Evolutionary conservation across 2,329 filamentous ascomycete species (phyloP), one percentile per base, ranked within the genome.

Genomic region (Dactylellina leptospora): DNA sequence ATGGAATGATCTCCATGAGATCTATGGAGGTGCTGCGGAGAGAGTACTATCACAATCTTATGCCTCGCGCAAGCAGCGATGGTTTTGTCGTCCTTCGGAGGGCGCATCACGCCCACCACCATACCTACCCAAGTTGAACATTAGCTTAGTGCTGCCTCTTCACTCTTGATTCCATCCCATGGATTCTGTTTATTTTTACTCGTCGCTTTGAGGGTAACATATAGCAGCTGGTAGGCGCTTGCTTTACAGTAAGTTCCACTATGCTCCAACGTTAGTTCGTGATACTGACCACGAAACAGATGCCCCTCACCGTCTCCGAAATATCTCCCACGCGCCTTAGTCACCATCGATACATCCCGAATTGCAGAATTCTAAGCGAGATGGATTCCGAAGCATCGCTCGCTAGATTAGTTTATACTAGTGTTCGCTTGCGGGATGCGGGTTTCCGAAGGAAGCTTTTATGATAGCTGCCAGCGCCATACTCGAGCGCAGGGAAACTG

Each of bases 1-100:
- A 54, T n/a, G 28, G 38, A 18, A 10, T 71, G 20, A 51, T 71
- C 16, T 58, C 58, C 5, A 71, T 71, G 30, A 51, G 33, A 10
- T 71, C 66, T 10, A 50, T 71, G 33, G 58, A 63, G 9, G 33
- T 40, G 18, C 28, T 71, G 11, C 51, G 59, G 36, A 55, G 25
- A 18, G 66, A 71, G 44, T 71, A 71, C 28, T 59, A 40, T 30
- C 48, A 47, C 36, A 58, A 71, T 47, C 23, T 62, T 23, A 58
- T 25, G 22, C 51, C 51, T 4, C 63, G 58, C 40, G 58, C 53
- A 3, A 56, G 20, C 16, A 63, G 44, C 30, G 59, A 71, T 36
- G 66, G 66, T 9, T 71, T 25, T 40, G 42, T 71, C 11, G 30
- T 45, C 16, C 18, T 71, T 13, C 59, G 36, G 6, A 71, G 47